phyloP scores from a whole-genome alignment of 2,329 filamentous ascomycete genomes.

The Verticillium nonalfalfae region DNA sequence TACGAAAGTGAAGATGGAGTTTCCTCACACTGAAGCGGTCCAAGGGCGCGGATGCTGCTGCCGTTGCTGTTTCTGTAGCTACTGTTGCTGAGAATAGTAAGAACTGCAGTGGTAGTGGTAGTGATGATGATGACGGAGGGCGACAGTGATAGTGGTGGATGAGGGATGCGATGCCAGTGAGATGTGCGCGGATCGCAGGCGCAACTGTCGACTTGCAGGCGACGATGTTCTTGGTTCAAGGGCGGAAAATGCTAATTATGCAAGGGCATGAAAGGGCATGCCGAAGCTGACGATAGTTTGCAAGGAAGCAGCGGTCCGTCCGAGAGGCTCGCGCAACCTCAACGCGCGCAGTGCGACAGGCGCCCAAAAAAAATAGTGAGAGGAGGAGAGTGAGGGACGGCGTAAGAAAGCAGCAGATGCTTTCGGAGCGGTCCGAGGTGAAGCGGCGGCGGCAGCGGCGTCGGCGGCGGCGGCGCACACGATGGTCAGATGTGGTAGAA shows the following conservation, averaged over 20 bases:
- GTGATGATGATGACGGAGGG: too few species aligned
- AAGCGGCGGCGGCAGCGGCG: neutral
- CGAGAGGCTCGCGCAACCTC: neutral
- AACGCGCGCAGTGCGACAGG: neutral
- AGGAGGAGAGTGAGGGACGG: neutral
- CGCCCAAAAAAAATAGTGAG: neutral
- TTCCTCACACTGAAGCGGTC: neutral
- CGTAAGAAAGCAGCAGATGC: neutral
- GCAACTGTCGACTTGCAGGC: neutral
- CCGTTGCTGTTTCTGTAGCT: too few species aligned
- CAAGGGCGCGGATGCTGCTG: neutral
- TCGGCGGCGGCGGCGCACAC: neutral
- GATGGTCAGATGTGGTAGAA: neutral
- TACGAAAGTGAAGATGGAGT: neutral
- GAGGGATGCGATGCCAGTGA: neutral
- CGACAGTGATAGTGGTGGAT: neutral
- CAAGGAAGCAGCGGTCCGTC: neutral
- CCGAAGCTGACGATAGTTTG: neutral
- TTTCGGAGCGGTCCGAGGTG: neutral
- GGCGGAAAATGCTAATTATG: neutral
- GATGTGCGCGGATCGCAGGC: neutral
- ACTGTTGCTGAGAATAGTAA: too few species aligned
- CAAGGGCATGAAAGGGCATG: neutral
- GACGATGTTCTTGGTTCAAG: neutral
- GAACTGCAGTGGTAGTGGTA: too few species aligned